Conservation (phyloP, 352 stramenopile species). For the Globisporangium canariense region DNA sequence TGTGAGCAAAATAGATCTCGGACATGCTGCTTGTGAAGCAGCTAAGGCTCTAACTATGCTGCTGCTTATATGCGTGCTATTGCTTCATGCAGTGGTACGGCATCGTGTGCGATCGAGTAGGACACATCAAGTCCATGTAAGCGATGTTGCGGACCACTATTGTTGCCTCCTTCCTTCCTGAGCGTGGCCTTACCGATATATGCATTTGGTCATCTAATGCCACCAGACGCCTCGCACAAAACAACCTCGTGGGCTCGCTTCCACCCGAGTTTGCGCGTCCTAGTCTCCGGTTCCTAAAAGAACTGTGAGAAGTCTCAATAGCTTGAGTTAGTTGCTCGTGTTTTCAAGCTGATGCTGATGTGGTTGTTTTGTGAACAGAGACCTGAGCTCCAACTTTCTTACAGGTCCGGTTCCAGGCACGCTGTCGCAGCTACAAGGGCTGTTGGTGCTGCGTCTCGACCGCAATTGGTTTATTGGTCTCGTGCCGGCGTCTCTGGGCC, state of each 20-base stretch:
- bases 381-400: slow-evolving; percentile 73
- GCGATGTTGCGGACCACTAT: background rate
- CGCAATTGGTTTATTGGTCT: slow-evolving; percentile 45
- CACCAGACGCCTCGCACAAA: slow-evolving; percentile 42
- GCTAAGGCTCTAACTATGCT: background rate
- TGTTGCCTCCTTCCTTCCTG: background rate
- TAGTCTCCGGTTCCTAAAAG: slow-evolving; percentile 43
- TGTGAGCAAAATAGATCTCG: slow-evolving; percentile 13
- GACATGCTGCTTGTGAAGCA: background rate
- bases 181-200: background rate
- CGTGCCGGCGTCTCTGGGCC: slow-evolving; percentile 38
- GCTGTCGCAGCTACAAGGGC: slow-evolving; percentile 28
- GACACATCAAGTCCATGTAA: slow-evolving; percentile 55
- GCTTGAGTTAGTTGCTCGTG: no score
- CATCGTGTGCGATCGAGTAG: slow-evolving; percentile 48
- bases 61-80: background rate
- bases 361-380: slow-evolving; percentile 22
- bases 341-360: background rate
- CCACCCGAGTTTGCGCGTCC: slow-evolving; percentile 47
- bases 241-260: slow-evolving; percentile 63
- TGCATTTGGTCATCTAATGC: background rate
- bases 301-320: slow-evolving; percentile 36
- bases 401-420: slow-evolving; percentile 43
- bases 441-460: slow-evolving; percentile 54
- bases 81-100: slow-evolving; percentile 49